Conservation (phyloP, 495 filamentous ascomycete genomes). For the Penicillium angulare region DNA sequence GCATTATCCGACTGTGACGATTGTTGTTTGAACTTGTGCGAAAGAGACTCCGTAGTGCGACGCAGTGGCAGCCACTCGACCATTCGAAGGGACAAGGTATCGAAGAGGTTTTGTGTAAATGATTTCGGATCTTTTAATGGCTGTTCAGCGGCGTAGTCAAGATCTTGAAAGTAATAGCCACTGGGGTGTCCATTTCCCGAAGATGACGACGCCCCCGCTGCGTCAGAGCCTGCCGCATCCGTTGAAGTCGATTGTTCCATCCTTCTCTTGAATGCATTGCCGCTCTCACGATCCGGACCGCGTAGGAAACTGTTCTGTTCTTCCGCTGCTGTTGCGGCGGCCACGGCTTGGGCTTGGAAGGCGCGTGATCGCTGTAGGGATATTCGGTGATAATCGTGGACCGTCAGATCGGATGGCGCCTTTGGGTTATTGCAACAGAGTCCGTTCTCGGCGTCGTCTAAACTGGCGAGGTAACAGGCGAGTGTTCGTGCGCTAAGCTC, state of each 20-base stretch:
- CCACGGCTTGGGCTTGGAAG: slow-evolving; percentile 17
- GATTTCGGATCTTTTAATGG: slow-evolving; percentile 75
- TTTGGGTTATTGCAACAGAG: slow-evolving; percentile 62
- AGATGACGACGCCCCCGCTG: no score
- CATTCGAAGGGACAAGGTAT: slow-evolving; percentile 73
- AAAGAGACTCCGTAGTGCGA: slow-evolving; percentile 27
- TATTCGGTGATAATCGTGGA: slow-evolving; percentile 26
- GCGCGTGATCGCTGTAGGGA: slow-evolving; percentile 31
- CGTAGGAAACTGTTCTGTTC: background rate
- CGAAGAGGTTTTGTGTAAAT: slow-evolving; percentile 79
- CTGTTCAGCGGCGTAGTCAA: slow-evolving; percentile 39
- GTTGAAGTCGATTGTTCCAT: background rate
- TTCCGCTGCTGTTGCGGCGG: background rate
- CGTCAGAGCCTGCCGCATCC: background rate
- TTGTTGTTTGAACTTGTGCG: slow-evolving; percentile 8
- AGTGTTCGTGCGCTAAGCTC: slow-evolving; percentile 70
- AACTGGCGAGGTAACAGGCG: slow-evolving; percentile 73
- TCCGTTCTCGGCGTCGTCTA: slow-evolving; percentile 71
- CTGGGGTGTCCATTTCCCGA: slow-evolving; percentile 2
- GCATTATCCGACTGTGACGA: background rate
- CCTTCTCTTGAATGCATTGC: background rate
- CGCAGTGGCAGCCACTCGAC: slow-evolving; percentile 71
- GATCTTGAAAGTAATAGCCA: slow-evolving; percentile 14
- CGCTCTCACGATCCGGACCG: background rate
- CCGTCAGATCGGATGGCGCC: slow-evolving; percentile 28